These are phyloP conservation scores for Apodospora peruviana DNA, from an alignment of 495 filamentous ascomycete genomes.

Conservation along the genomic window DNA sequence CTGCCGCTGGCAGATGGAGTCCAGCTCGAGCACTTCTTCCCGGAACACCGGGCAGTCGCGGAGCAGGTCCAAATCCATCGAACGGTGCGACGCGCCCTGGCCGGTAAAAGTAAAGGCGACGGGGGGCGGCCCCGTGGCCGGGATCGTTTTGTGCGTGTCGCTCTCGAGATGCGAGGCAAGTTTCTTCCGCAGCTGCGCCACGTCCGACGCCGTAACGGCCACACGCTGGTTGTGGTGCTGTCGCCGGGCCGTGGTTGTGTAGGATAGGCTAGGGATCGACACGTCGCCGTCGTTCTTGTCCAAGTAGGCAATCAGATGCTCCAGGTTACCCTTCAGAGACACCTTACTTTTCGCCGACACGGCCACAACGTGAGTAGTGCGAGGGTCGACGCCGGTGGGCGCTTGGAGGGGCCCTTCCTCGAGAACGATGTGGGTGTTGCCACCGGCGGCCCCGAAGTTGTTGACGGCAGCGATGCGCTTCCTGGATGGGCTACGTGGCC, in stretches of 20 bases:
- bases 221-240: slow-evolving; percentile 60
- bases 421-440: slow-evolving; percentile 46
- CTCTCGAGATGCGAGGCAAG: background rate
- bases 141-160: slow-evolving; percentile 4
- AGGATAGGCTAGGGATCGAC: slow-evolving; percentile 47
- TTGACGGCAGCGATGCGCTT: slow-evolving; percentile 42
- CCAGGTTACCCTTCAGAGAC: slow-evolving; percentile 29
- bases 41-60: slow-evolving; percentile 50
- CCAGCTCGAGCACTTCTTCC: slow-evolving; percentile 51
- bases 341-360: slow-evolving; percentile 41
- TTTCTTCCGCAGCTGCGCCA: slow-evolving; percentile 10
- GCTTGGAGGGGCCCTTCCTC: slow-evolving; percentile 37
- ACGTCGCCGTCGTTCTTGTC: slow-evolving; percentile 32
- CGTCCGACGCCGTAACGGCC: slow-evolving; percentile 17
- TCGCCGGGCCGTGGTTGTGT: slow-evolving; percentile 67
- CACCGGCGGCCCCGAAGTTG: slow-evolving; percentile 52
- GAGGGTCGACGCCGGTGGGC: slow-evolving; percentile 17
- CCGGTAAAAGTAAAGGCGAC: slow-evolving; percentile 55
- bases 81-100: slow-evolving; percentile 34
- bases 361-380: slow-evolving; percentile 37
- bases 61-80: slow-evolving; percentile 41
- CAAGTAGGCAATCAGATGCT: slow-evolving; percentile 33
- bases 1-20: slow-evolving; percentile 52
- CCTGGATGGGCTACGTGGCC: slow-evolving; percentile 32
- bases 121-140: slow-evolving; percentile 17